These are phyloP conservation scores for Erodium maritimum DNA, from an alignment of 345 rosid genomes.

Conservation along the genomic window DNA sequence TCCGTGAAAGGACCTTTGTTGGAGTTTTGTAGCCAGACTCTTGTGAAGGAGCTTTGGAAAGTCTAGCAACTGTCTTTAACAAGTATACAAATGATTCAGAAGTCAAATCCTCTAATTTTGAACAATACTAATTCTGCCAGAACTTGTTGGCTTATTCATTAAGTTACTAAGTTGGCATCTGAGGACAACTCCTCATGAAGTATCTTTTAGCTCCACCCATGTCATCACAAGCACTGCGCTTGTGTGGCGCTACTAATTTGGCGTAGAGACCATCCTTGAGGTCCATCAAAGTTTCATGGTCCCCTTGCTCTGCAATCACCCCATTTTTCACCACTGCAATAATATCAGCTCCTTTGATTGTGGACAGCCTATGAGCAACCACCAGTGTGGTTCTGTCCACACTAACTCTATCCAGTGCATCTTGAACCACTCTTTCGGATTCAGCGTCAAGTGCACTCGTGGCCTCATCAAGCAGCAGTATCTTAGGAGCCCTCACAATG, in stretches of 20 bases:
- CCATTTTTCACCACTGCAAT: constrained; percentile 21
- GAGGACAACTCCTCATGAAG: neutral
- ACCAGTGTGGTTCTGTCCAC: constrained; percentile 21
- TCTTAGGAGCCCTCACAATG: constrained; percentile 20
- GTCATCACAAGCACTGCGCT: neutral
- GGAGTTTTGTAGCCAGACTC: too few species aligned
- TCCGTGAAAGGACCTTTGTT: too few species aligned
- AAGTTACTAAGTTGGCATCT: neutral
- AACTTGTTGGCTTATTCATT: neutral
- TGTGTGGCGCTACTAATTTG: constrained; percentile 15
- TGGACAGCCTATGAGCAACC: constrained; percentile 24
- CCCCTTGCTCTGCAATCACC: constrained; percentile 21
- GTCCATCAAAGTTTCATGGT: constrained; percentile 18
- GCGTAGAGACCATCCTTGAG: constrained; percentile 19
- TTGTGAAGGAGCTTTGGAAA: neutral
- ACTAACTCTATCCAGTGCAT: constrained; percentile 17
- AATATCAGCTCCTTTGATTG: constrained; percentile 14
- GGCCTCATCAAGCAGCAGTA: constrained; percentile 23
- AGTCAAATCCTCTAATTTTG: too few species aligned
- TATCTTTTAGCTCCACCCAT: neutral
- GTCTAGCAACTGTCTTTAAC: neutral
- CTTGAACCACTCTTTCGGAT: constrained; percentile 24
- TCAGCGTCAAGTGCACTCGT: constrained; percentile 26
- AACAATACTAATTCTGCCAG: too few species aligned
- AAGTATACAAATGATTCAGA: too few species aligned